Conservation (phyloP, 176 grass and related monocot genomes). For the Oryza nivara region DNA sequence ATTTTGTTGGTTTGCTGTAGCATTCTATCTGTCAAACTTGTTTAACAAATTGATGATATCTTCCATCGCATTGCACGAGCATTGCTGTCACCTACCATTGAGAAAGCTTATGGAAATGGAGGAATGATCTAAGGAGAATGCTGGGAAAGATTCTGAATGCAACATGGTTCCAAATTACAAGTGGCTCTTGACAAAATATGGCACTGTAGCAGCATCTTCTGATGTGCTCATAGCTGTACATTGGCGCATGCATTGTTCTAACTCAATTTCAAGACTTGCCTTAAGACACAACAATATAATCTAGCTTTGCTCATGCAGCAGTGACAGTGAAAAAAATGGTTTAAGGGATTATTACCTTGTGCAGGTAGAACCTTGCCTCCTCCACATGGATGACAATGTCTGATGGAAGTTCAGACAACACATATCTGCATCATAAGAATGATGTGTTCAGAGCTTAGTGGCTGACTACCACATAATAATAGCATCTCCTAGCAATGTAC, state of each 20-base stretch:
- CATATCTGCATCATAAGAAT: constrained; percentile 57
- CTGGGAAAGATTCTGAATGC: constrained; percentile 53
- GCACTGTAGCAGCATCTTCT: constrained; percentile 50
- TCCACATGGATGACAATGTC: constrained; percentile 64
- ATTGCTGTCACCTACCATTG: constrained; percentile 30
- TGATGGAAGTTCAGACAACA: constrained; percentile 65
- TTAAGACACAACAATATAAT: not conserved
- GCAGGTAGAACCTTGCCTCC: constrained; percentile 64
- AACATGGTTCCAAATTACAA: constrained; percentile 57
- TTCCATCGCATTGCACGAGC: constrained; percentile 24
- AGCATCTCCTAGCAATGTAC: not conserved
- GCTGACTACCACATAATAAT: not conserved
- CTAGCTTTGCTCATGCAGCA: not conserved
- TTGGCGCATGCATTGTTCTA: constrained; percentile 48
- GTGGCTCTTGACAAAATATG: constrained; percentile 49
- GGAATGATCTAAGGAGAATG: constrained; percentile 30
- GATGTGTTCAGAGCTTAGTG: constrained; percentile 20
- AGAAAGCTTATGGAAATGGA: constrained; percentile 34
- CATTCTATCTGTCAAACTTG: not conserved
- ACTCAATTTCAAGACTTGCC: not conserved
- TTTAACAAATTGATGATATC: constrained; percentile 18
- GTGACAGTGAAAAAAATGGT: constrained; percentile 17
- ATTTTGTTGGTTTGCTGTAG: constrained; percentile 16
- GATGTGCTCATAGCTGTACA: constrained; percentile 52
- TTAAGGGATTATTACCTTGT: constrained; percentile 56